These are phyloP conservation scores for Mycena sanguinolenta DNA, from an alignment of 768 basidiomycete genomes.

Conservation along the genomic window DNA sequence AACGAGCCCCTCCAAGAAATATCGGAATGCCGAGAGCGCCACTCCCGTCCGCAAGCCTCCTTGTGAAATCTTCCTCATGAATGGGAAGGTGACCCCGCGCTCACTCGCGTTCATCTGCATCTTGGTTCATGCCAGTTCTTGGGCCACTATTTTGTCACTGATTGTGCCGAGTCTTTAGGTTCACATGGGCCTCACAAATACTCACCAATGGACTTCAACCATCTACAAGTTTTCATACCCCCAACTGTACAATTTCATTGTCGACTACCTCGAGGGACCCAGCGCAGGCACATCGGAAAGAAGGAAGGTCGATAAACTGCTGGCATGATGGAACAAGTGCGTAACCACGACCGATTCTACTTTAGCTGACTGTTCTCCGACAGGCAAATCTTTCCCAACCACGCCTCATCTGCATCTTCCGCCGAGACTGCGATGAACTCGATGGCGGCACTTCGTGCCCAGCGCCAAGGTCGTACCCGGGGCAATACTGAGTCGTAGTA, in stretches of 20 bases:
- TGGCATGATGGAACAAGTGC: conserved; percentile 18
- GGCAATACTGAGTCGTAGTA: too few relatives aligned
- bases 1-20: conserved; percentile 4
- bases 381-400: conserved; percentile 19
- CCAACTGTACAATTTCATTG: conserved; percentile 29
- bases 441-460: conserved; percentile 1
- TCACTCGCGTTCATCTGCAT: conserved; percentile 21
- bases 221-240: conserved; percentile 15
- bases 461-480: too few relatives aligned
- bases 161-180: too few relatives aligned
- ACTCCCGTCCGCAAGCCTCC: conserved; percentile 10
- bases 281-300: background rate
- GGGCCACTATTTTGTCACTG: too few relatives aligned
- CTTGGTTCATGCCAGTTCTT: background rate
- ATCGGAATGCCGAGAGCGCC: background rate
- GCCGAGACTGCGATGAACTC: background rate
- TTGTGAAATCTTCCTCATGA: conserved; percentile 21
- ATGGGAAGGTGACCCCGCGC: conserved; percentile 29
- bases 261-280: conserved; percentile 27
- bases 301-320: background rate
- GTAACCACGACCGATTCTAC: background rate
- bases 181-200: background rate
- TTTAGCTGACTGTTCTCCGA: background rate
- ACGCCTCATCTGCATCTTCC: background rate
- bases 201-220: background rate